Base-by-base conservation (phyloP, 768 basidiomycete genomes). In the Artomyces pyxidatus region DNA sequence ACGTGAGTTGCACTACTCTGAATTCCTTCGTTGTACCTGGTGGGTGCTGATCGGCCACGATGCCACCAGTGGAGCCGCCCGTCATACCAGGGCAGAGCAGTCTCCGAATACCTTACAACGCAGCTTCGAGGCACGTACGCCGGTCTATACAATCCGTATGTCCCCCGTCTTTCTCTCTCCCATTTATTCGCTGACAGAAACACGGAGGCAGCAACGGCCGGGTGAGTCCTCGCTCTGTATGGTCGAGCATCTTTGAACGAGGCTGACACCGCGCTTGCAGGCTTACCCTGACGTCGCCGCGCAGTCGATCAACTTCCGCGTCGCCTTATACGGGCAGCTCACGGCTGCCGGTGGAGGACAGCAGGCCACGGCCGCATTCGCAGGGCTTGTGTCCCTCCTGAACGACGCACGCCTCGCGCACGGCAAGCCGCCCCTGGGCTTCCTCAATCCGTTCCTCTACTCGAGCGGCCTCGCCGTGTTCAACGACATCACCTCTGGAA, bases 391-490 rank as follows among this genome's bases (percentile, higher is more conserved):
- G 6, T 41, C 56, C 1, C 54, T 63, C 11, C 37, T 64, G 45
- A 85, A 85, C 46, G 81, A 85, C 49, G 79, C 74, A 1, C 74
- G 80, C 7, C 61, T 83, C 23, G 62, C 64, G 2, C 66, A 65
- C 0, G 65, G 68, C 0, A 63, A 68, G 44, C 57, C 63, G 9
- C 49, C 80, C 22, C 64, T 85, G n/a, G 83, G 83, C 0, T 83
- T 84, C 64, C 65, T 86, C 52, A 85, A 85, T 61, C 83, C 81
- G 2, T 66, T 80, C 41, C 47, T 85, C 2, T 85, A 85, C 58
- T 61, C 61, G 16, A 59, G 54, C n/a, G 68, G 68, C 4, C 44
- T 58, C 6, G 37, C 43, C 9, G 73, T 66, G 59, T 66, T 84
- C 47, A 81, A 79, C 48, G 83, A 85, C 54, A 74, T 85, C 54